phyloP scores from a whole-genome alignment of 768 basidiomycete species.

The Rhizopogon salebrosus region DNA sequence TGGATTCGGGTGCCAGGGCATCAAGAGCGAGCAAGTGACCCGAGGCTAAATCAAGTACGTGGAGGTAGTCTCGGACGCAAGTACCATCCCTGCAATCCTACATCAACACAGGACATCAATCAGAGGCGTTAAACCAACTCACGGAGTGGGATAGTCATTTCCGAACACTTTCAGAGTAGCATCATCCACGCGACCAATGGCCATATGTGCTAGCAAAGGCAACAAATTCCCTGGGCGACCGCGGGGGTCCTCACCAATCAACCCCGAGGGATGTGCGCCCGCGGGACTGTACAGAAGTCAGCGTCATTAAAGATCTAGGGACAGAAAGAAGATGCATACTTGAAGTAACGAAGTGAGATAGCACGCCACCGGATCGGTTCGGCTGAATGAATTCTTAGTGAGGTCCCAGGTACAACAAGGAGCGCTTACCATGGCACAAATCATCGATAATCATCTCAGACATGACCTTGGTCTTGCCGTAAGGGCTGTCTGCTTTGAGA shows the following conservation, averaged over 20 bases:
- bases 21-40: slow-evolving; percentile 92
- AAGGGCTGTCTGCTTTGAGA: slow-evolving; percentile 84
- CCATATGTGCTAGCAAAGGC: slow-evolving; percentile 92
- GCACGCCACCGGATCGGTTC: slow-evolving; percentile 69
- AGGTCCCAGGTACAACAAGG: slow-evolving; percentile 5
- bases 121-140: slow-evolving; percentile 20
- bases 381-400: slow-evolving; percentile 37
- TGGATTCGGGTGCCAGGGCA: slow-evolving; percentile 60
- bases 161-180: slow-evolving; percentile 80
- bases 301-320: neutral
- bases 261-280: slow-evolving; percentile 95
- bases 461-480: slow-evolving; percentile 97
- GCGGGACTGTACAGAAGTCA: slow-evolving; percentile 60
- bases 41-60: slow-evolving; percentile 90
- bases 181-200: slow-evolving; percentile 79
- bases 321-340: slow-evolving; percentile 44
- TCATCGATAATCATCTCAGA: slow-evolving; percentile 87
- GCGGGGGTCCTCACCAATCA: slow-evolving; percentile 93
- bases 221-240: slow-evolving; percentile 94
- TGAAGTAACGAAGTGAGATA: slow-evolving; percentile 94
- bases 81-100: slow-evolving; percentile 72
- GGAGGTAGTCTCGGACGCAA: slow-evolving; percentile 94
- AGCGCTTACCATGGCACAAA: slow-evolving; percentile 63
- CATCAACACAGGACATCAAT: neutral
- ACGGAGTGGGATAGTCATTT: slow-evolving; percentile 95